Evolutionary conservation across 139 green algal genomes (phyloP), one percentile per base, ranked within the genome.

Genomic region (Chlorella ohadii): DNA sequence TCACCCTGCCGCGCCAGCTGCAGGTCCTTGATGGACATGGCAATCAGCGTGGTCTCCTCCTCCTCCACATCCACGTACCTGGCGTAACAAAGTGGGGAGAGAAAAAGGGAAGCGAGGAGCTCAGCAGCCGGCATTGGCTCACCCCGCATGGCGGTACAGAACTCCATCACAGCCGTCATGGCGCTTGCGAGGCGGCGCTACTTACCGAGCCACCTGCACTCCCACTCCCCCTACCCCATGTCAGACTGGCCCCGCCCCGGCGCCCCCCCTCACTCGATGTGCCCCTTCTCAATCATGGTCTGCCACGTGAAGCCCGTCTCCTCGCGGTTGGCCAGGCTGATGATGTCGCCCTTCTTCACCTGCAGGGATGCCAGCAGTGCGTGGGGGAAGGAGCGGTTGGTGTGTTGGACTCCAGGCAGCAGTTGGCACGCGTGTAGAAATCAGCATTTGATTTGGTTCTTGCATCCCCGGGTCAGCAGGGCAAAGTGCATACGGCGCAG

Each of bases 11-110:
- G 66, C 68, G 93, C 93, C n/a, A 78, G 81, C 27, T 86, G 84
- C 70, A 98, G 82, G 85, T 97, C 94, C 36, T 87, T 81, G 59
- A 97, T 93, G 33, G 88, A 96, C 97, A 99, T 99, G 51, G 96
- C 92, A 79, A 99, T 99, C 96, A 99, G 98, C 28, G 96, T 98
- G 0, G 96, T 99, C 89, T 99, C 97, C 91, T 99, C 97, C 90
- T 99, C 97, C 86, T 95, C 95, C 17, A 89, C 88, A 83, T 98
- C 95, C 57, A 94, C 78, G 67, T 94, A 93, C 87, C 88, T 91
- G 71, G 51, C n/a, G n/a, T n/a, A n/a, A 51, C 44, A 25, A 31
- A 44, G 41, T 28, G 13, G 44, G n/a, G 28, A 11, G 31, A 1
- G 56, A 23, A 72, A 81, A n/a, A n/a, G n/a, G n/a, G n/a, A n/a